phyloP scores from a whole-genome alignment of 768 basidiomycete genomes.

The Tulasnella sp. region DNA sequence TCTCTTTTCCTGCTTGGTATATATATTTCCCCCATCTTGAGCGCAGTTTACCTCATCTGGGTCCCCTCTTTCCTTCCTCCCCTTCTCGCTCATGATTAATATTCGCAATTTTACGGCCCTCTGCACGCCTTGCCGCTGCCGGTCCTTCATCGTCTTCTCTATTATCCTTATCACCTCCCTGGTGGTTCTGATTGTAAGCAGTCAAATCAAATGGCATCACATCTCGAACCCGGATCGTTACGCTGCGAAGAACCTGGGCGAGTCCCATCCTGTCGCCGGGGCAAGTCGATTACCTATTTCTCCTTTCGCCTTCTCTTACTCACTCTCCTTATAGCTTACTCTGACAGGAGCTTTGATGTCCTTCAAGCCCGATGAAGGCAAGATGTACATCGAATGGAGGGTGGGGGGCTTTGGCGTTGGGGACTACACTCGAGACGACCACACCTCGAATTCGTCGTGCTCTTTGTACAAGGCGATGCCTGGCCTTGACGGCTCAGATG shows the following conservation, averaged over 20 bases:
- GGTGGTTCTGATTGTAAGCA: neutral
- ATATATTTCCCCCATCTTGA: too few species aligned
- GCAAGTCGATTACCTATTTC: neutral
- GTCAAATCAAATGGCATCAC: neutral
- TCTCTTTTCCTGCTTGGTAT: too few species aligned
- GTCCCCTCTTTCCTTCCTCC: neutral
- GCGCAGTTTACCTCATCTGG: neutral
- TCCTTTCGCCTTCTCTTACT: neutral
- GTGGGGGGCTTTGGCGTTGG: neutral
- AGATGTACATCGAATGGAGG: conserved; percentile 4
- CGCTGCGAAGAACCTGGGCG: neutral
- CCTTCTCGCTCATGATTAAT: neutral
- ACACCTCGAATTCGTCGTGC: neutral
- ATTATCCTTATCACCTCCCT: neutral
- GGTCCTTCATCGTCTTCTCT: too few species aligned
- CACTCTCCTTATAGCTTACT: neutral
- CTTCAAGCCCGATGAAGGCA: neutral
- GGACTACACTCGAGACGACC: neutral
- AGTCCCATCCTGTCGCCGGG: neutral
- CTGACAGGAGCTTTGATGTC: neutral
- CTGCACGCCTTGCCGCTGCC: too few species aligned
- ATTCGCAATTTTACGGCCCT: neutral
- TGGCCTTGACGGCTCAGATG: neutral
- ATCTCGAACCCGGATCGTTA: neutral
- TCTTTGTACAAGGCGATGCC: neutral